A percentile compares a stretch with the other conserved stretches of the same genome.
Evolutionary conservation across 2,329 filamentous ascomycete genomes (phyloP).

Genomic region (Pseudogymnoascus sp.): DNA sequence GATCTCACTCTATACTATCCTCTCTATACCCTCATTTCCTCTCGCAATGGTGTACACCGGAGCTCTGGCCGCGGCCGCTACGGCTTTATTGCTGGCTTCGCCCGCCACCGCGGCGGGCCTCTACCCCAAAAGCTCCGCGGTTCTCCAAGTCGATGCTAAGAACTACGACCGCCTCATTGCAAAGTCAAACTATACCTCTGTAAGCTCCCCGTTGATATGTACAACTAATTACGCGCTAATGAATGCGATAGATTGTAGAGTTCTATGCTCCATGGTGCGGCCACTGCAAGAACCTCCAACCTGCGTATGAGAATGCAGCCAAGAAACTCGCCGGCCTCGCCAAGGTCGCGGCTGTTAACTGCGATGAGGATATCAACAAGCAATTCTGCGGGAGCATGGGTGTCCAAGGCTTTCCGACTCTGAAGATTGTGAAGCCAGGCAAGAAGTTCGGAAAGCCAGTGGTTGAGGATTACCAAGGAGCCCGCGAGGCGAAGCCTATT

Average conservation of each 20-base stretch:
- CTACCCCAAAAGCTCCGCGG: constrained; percentile 80
- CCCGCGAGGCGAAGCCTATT: constrained; percentile 76
- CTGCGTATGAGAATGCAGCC: constrained; percentile 89
- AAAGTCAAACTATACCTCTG: constrained; percentile 84
- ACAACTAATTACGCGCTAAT: constrained; percentile 18
- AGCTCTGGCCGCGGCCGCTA: constrained; percentile 46
- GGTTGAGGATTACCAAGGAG: constrained; percentile 86
- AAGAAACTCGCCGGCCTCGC: constrained; percentile 83
- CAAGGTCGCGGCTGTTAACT: constrained; percentile 91
- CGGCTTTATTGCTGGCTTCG: constrained; percentile 58
- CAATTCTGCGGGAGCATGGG: constrained; percentile 76
- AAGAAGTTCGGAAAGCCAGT: constrained; percentile 73
- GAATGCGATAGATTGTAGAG: constrained; percentile 51
- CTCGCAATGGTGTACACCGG: constrained; percentile 46
- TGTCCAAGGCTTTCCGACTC: constrained; percentile 86
- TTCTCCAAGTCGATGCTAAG: constrained; percentile 72
- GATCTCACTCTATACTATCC: not conserved
- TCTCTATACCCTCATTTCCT: not conserved
- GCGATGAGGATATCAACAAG: constrained; percentile 91
- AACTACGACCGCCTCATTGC: constrained; percentile 77
- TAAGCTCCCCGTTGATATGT: constrained; percentile 39
- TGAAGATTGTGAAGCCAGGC: constrained; percentile 85
- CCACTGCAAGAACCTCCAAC: constrained; percentile 93
- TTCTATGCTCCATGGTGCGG: constrained; percentile 99
- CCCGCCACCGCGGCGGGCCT: constrained; percentile 62